Evolutionary conservation across 495 filamentous ascomycete species (phyloP).

Genomic region (Xylaria bambusicola): DNA sequence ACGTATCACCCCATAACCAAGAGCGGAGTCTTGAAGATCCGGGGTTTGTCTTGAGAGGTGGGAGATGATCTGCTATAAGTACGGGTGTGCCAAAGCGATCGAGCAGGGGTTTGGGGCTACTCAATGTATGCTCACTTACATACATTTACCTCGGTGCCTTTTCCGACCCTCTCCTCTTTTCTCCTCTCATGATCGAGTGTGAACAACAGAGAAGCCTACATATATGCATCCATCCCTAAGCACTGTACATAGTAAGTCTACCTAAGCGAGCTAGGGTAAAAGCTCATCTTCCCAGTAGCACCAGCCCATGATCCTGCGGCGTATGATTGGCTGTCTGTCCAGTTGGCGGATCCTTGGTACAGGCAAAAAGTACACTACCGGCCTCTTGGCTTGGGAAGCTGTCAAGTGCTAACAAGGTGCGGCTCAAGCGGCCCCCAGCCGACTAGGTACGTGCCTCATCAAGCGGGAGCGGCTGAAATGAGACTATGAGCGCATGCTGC

Average conservation of each 20-base stretch:
- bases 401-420: conserved; percentile 37
- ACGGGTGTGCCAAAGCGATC: too few species aligned
- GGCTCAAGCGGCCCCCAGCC: conserved; percentile 33
- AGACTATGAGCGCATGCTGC: conserved; percentile 22
- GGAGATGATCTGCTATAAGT: neutral
- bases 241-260: neutral
- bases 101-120: too few species aligned
- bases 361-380: neutral
- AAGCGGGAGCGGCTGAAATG: conserved; percentile 34
- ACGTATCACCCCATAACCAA: neutral
- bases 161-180: too few species aligned
- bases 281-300: neutral
- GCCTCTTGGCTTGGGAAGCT: conserved; percentile 1
- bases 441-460: conserved; percentile 30
- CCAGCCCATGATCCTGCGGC: neutral
- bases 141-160: too few species aligned
- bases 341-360: conserved; percentile 1
- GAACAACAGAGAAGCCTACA: too few species aligned
- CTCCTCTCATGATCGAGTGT: too few species aligned
- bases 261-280: too few species aligned
- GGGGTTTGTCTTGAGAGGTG: neutral
- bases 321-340: neutral
- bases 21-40: conserved; percentile 1
- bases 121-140: too few species aligned
- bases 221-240: too few species aligned